Evolutionary conservation across 768 basidiomycete genomes (phyloP), one percentile per base, ranked within the genome.

Genomic region (Candolleomyces eurysporus): DNA sequence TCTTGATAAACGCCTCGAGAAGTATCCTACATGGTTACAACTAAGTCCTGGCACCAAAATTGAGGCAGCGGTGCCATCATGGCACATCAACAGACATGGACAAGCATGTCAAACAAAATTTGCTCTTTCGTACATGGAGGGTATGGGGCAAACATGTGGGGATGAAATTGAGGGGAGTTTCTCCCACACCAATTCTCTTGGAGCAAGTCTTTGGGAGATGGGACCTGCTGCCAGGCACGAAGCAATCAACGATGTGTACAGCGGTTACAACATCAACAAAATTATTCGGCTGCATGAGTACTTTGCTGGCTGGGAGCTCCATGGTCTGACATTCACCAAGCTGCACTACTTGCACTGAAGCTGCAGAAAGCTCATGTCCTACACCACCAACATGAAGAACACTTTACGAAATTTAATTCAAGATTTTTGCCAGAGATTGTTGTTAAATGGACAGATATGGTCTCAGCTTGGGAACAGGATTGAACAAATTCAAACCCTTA

Each of bases 71-170:
- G 26, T 72, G 68, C 57, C 64, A 68, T 21, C 65, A 71, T 73
- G 73, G 63, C 74, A 75, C 48, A 65, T 70, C 19, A 67, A 68
- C 13, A 65, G 65, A 0, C 74, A 75, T 59, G 64, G 1, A 17
- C 42, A 4, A 53, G 48, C 1, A 4, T 76, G 75, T 59, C 68
- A 68, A 31, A 60, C 60, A 3, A n/a, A 31, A 0, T 73, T 63
- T 39, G 71, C 68, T 0, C 67, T 74, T 42, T 69, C 68, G 30
- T 66, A 63, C 46, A 62, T 61, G 10, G 36, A 48, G 0, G 69
- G 72, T 11, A 67, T 69, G 17, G 76, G 69, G 0, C 63, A 68
- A 22, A 74, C 72, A 0, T 75, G 77, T 62, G 77, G 77, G 1
- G 76, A 78, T 53, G 73, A 66, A 1, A 62, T 70, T 16, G 77